Conservation (phyloP, 2,329 filamentous ascomycete genomes). For the Xylariales sp. region DNA sequence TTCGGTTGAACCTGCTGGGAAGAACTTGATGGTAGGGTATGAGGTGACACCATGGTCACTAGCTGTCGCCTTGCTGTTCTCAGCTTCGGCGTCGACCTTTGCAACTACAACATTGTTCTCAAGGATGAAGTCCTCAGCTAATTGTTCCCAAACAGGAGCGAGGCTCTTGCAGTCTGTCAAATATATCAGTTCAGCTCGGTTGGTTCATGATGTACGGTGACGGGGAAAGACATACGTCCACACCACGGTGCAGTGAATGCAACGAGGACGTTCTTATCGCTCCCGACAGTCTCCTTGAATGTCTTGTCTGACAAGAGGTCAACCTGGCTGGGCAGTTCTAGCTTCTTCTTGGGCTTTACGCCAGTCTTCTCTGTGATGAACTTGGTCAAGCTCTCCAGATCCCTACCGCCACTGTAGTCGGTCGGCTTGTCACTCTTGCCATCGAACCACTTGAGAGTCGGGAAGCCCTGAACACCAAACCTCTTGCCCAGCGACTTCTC, state of each 20-base stretch:
- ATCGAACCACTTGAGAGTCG: constrained; percentile 96
- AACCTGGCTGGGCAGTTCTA: constrained; percentile 68
- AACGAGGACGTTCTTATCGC: constrained; percentile 85
- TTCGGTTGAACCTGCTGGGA: constrained; percentile 76
- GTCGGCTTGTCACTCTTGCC: constrained; percentile 81
- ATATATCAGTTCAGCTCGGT: constrained; percentile 1
- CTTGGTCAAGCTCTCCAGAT: constrained; percentile 75
- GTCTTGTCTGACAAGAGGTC: constrained; percentile 73
- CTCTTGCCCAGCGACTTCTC: constrained; percentile 79
- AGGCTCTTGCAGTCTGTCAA: constrained; percentile 88
- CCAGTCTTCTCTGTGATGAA: constrained; percentile 90
- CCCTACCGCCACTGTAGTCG: constrained; percentile 83
- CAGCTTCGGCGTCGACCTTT: constrained; percentile 91
- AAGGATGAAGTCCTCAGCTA: constrained; percentile 74
- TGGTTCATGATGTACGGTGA: neutral
- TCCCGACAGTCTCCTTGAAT: constrained; percentile 74
- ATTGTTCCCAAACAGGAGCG: constrained; percentile 82
- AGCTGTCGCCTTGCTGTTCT: constrained; percentile 73
- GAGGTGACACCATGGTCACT: constrained; percentile 72
- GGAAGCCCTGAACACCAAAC: constrained; percentile 90
- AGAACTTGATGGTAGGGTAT: constrained; percentile 98
- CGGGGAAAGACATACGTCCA: constrained; percentile 69
- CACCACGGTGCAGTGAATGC: constrained; percentile 99
- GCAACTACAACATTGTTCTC: constrained; percentile 80
- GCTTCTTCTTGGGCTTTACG: constrained; percentile 72